Base-by-base conservation (phyloP, 192 early-diverging fungal genomes). In the Rhizophagus sp. region DNA sequence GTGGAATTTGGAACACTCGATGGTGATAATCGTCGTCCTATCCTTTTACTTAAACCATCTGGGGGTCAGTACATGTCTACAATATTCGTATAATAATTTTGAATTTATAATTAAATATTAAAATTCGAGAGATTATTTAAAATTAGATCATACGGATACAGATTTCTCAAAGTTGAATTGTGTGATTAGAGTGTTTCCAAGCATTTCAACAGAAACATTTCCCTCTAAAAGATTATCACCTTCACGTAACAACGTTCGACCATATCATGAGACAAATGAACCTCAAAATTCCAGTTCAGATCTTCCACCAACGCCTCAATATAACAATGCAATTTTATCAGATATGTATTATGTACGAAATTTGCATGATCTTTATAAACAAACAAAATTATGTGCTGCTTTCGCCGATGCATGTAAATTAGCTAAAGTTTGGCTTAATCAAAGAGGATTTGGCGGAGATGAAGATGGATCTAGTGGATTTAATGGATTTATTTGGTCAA, bases 391-490 rank as follows among this genome's bases (percentile, higher is more conserved):
- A 62, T 94, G 93, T 69, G 75, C 89, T 17, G 93, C 91, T 19
- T 96, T 99, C 80, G 85, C 86, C n/a, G 93, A 96, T 49, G 95
- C 95, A 0, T 90, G 91, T 19, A 80, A 93, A 36, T 81, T 99
- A 61, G 90, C 90, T 71, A 96, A 94, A 82, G 89, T 96, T 12
- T 99, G 97, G 97, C 82, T 94, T 1, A 84, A 85, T 36, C 97
- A 98, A 88, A 91, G 95, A 78, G 89, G 90, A 49, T 79, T 91
- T 69, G 88, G 87, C 17, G 73, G 65, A 34, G 82, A 82, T 4
- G 79, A 85, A 12, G 76, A 83, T 24, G 81, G 73, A 11, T 80
- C 66, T 22, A 85, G 87, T 61, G 87, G 88, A 4, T 88, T 97
- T 57, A 92, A 81, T 76, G 95, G 92, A 34, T 99, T 97, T 83